Evolutionary conservation across 768 basidiomycete genomes (phyloP), one percentile per base, ranked within the genome.

Genomic region (Pleurotus salmoneostramineus): DNA sequence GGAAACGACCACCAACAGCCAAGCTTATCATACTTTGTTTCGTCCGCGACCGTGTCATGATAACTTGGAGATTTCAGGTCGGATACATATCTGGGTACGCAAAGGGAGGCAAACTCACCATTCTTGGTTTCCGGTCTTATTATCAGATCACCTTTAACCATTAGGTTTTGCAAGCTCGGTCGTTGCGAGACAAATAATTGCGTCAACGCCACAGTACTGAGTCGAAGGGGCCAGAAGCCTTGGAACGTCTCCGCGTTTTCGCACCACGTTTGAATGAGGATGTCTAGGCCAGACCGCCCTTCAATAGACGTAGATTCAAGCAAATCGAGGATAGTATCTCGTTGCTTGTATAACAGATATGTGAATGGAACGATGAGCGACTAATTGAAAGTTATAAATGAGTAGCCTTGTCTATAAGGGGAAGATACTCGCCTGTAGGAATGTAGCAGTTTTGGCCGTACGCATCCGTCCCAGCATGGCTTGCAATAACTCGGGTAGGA

Each of bases 191-290:
- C 72, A 66, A 89, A 89, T 21, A 98, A 77, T 60, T 89, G 83
- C 32, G 83, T 83, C 50, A 99, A 74, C 1, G 89, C 95, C 56
- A 98, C 74, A 40, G 84, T 88, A 70, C 93, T 95, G 64, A 96
- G 81, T 34, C 93, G 84, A 3, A 86, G 84, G 7, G 93, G 87
- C 95, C 96, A 98, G 71, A 88, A 93, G 33, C 97, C 95, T 66
- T 94, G 93, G 80, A 98, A 91, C 4, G 89, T 93, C 70, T 93
- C 91, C 10, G 89, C 88, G 64, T 95, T 95, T 69, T 99, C 96
- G 66, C 91, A 92, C 96, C 95, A 98, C 0, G 91, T 87, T 56
- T 88, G 83, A 31, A 98, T 80, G n/a, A 99, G 77, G 48, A 98
- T 81, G 60, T 95, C 87, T n/a, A 98, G 79, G 0, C 83, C 92